phyloP scores from a whole-genome alignment of 2,329 filamentous ascomycete species.

The Paecilomyces fulvus region DNA sequence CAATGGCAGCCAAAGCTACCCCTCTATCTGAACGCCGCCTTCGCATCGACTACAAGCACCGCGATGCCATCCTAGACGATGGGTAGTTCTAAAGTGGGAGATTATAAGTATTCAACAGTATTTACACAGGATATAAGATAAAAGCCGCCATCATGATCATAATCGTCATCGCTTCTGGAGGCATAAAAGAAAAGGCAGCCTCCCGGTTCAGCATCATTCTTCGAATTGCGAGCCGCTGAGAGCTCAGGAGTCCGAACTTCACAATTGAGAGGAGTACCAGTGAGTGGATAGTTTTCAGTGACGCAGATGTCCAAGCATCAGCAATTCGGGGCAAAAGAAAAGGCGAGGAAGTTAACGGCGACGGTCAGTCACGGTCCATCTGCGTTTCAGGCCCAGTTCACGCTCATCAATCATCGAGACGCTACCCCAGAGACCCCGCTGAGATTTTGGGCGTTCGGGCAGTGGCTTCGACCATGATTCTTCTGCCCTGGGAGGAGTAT shows the following conservation, averaged over 20 bases:
- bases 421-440: constrained; percentile 32
- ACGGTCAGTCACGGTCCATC: constrained; percentile 32
- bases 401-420: constrained; percentile 19
- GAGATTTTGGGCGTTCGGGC: constrained; percentile 21
- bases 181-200: background rate
- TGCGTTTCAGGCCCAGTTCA: constrained; percentile 20
- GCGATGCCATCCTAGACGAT: background rate
- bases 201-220: background rate
- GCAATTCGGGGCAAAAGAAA: background rate
- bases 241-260: background rate
- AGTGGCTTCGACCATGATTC: constrained; percentile 11
- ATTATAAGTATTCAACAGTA: background rate
- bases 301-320: background rate
- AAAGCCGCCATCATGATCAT: background rate
- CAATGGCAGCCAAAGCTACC: too few relatives aligned
- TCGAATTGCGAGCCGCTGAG: background rate
- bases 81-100: background rate
- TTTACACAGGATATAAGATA: background rate
- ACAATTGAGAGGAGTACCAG: background rate
- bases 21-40: too few relatives aligned
- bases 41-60: too few relatives aligned
- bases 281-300: too few relatives aligned
- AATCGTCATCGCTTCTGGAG: background rate
- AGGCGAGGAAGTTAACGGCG: constrained; percentile 5
- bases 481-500: constrained; percentile 1